Conservation (phyloP, 768 basidiomycete genomes). For the Albatrellus ellisii region DNA sequence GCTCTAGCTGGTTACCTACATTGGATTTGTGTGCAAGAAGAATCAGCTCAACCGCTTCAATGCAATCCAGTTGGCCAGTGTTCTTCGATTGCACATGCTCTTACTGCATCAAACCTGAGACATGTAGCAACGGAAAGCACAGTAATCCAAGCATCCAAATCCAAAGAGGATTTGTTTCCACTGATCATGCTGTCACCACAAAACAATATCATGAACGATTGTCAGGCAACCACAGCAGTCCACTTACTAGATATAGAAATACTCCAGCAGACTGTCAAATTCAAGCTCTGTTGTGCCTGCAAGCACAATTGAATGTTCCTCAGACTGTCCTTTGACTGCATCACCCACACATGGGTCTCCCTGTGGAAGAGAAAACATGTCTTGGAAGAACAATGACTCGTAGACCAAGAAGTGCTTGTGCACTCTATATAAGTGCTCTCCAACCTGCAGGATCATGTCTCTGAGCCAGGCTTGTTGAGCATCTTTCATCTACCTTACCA, state of each 20-base stretch:
- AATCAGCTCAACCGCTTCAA: conserved; percentile 13
- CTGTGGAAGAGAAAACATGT: conserved; percentile 7
- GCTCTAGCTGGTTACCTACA: no score
- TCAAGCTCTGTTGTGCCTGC: conserved; percentile 7
- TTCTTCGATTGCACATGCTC: conserved; percentile 9
- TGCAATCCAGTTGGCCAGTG: conserved; percentile 1
- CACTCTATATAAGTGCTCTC: conserved; percentile 12
- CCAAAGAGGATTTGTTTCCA: conserved; percentile 8
- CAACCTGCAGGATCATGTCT: no score
- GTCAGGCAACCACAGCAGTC: no score
- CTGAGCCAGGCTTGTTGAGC: no score
- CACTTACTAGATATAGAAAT: conserved; percentile 14
- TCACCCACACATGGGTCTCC: no score
- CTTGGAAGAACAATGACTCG: conserved; percentile 14
- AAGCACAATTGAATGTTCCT: conserved; percentile 11
- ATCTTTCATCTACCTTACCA: no score
- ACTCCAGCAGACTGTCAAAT: conserved; percentile 11
- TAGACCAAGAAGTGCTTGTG: conserved; percentile 12
- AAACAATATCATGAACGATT: no score
- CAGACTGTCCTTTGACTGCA: conserved; percentile 13
- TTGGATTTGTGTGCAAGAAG: conserved; percentile 12
- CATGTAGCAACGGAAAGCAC: conserved; percentile 11
- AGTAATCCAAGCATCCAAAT: conserved; percentile 11
- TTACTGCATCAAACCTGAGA: conserved; percentile 7
- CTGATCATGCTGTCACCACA: conserved; percentile 2